Base-by-base conservation (phyloP, 352 stramenopile species). In the Pythium plurisporium region DNA sequence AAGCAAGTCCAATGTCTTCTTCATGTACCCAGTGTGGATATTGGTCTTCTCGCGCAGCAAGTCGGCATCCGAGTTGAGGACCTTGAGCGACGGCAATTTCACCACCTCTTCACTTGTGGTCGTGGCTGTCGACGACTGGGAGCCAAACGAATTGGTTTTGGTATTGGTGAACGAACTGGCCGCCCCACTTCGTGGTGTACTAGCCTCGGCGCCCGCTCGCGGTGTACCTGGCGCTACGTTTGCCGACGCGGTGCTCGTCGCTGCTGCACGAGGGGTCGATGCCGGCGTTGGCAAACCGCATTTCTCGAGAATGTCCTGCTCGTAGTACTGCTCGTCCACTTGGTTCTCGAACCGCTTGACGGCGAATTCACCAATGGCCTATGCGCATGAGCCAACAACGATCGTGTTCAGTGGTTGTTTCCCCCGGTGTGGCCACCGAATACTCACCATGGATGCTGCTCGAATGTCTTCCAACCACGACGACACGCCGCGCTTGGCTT, bases 321-420 rank as follows among this genome's bases (percentile, higher is more conserved):
- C 79, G 44, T 86, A 87, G 34, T 87, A 82, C 20, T 90, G 74
- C 50, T 87, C 77, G 42, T 74, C 80, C 43, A 90, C 69, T 70
- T 88, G 79, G 59, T 87, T 89, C 62, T 91, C 82, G 45, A 86
- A 74, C 15, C 76, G 74, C 59, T 81, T 72, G 56, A 88, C 86
- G 12, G 82, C 82, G 12, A 72, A 69, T 23, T 89, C 77, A 2
- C 82, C 82, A 44, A 91, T 76, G 4, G 62, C 59, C 81, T 91
- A 36, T 5, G 3, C 14, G 17, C 20, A n/a, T 3, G 8, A 17
- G 19, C n/a, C 9, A n/a, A 23, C 41, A 4, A 53, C n/a, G n/a
- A n/a, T n/a, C n/a, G n/a, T n/a, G n/a, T n/a, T n/a, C n/a, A n/a
- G n/a, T n/a, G n/a, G n/a, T n/a, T n/a, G n/a, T n/a, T n/a, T n/a